Evolutionary conservation across 2,329 filamentous ascomycete genomes (phyloP).

Genomic region (Pseudogymnoascus sp.): DNA sequence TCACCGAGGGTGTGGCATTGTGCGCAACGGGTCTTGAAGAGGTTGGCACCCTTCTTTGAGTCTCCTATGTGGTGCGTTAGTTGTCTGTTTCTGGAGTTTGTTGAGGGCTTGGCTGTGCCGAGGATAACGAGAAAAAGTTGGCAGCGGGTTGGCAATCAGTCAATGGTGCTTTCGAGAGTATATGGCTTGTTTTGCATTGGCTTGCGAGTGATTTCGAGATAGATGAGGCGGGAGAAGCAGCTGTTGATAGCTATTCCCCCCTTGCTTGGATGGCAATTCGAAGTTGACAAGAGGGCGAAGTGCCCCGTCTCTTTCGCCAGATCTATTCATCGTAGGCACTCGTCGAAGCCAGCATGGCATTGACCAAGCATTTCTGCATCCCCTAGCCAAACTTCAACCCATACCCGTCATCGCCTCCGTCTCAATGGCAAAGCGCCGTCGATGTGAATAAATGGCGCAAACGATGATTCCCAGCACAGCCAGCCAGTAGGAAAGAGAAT

Average conservation of each 20-base stretch:
- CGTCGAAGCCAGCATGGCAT: background rate
- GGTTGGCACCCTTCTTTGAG: conserved; percentile 90
- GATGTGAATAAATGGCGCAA: conserved; percentile 19
- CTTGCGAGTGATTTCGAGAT: background rate
- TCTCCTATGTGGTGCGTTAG: conserved; percentile 56
- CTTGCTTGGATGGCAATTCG: background rate
- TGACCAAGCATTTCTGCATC: background rate
- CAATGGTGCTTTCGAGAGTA: background rate
- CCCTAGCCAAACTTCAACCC: background rate
- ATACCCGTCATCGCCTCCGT: background rate
- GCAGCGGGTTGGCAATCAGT: background rate
- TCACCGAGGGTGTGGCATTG: conserved; percentile 97
- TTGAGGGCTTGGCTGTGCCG: background rate
- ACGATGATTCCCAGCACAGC: conserved; percentile 10
- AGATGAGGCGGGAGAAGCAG: background rate
- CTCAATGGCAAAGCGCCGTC: conserved; percentile 12
- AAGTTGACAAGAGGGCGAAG: background rate
- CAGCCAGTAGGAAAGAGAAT: background rate
- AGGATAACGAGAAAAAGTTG: background rate
- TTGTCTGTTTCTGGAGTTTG: background rate
- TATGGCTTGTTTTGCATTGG: background rate
- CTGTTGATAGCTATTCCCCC: background rate
- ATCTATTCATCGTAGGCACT: background rate
- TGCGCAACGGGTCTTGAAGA: conserved; percentile 98
- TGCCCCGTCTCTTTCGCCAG: background rate